A percentile compares a stretch with the other conserved stretches of the same genome.
These are phyloP conservation scores for Sphagnum fallax DNA, from an alignment of 228 moss, liverwort and hornwort species.

Conservation along the genomic window DNA sequence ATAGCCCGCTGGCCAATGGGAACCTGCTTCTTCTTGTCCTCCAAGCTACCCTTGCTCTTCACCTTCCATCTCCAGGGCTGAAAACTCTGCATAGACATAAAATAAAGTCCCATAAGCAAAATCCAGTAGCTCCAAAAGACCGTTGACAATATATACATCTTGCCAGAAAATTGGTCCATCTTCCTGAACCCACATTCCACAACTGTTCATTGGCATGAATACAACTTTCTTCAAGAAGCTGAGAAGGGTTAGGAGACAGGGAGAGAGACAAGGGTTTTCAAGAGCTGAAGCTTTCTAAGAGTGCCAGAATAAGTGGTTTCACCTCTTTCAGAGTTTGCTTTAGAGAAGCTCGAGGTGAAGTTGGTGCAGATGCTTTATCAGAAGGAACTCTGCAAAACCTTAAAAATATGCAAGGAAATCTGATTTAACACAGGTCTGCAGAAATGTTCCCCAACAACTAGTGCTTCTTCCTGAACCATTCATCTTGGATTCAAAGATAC, in stretches of 20 bases:
- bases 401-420: too few relatives aligned
- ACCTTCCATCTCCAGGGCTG: conserved; percentile 81
- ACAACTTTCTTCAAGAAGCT: too few relatives aligned
- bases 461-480: neutral
- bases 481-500: neutral
- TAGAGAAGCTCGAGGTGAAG: conserved; percentile 44
- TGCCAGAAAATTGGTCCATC: too few relatives aligned
- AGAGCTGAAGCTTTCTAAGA: too few relatives aligned
- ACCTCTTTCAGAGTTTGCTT: conserved; percentile 57
- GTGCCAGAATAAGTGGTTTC: neutral
- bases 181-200: too few relatives aligned
- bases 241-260: too few relatives aligned
- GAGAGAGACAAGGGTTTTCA: too few relatives aligned
- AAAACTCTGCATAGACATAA: conserved; percentile 38
- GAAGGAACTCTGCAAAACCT: conserved; percentile 12
- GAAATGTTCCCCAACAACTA: neutral
- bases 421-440: neutral
- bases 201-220: too few relatives aligned
- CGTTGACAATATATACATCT: too few relatives aligned
- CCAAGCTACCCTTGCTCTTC: conserved; percentile 58
- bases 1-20: conserved; percentile 61
- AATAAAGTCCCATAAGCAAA: neutral
- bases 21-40: conserved; percentile 66
- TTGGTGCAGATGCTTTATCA: conserved; percentile 28
- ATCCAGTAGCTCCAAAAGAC: too few relatives aligned